phyloP scores from a whole-genome alignment of 2,329 filamentous ascomycete species.

The Plectosphaerella sp. region DNA sequence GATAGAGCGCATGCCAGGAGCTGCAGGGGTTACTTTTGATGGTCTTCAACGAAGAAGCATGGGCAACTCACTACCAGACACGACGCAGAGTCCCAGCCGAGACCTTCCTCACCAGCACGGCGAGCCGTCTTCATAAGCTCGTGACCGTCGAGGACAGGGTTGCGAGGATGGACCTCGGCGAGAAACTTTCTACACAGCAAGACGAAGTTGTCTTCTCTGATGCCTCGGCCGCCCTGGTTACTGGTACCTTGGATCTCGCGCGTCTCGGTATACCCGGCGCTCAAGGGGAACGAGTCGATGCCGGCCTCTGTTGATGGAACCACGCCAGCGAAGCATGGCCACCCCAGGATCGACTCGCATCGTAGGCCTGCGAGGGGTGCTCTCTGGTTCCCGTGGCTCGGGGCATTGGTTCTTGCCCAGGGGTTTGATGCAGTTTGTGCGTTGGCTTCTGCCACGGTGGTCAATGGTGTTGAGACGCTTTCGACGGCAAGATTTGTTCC shows the following conservation, averaged over 20 bases:
- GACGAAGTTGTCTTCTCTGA: constrained; percentile 6
- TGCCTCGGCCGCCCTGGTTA: background rate
- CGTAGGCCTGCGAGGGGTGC: background rate
- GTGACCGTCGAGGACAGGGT: constrained; percentile 14
- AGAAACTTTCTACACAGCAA: constrained; percentile 13
- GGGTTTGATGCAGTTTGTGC: background rate
- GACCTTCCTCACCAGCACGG: constrained; percentile 6
- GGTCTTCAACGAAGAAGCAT: too few relatives aligned
- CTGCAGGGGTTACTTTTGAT: too few relatives aligned
- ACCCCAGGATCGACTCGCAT: constrained; percentile 10
- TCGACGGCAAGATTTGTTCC: background rate
- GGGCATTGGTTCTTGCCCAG: background rate
- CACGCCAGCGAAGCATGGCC: constrained; percentile 6
- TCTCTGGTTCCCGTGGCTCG: background rate
- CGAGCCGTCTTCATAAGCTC: constrained; percentile 13
- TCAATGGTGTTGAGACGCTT: background rate
- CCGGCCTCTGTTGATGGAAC: constrained; percentile 3
- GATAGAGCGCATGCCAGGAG: constrained; percentile 8
- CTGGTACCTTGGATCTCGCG: background rate
- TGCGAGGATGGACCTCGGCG: constrained; percentile 14
- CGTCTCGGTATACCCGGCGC: background rate
- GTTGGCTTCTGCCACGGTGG: background rate
- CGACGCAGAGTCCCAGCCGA: constrained; percentile 14
- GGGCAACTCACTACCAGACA: constrained; percentile 13
- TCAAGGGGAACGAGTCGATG: constrained; percentile 9